These are phyloP conservation scores for Pichia sp. DNA, from an alignment of 1,139 yeast genomes.

Conservation along the genomic window DNA sequence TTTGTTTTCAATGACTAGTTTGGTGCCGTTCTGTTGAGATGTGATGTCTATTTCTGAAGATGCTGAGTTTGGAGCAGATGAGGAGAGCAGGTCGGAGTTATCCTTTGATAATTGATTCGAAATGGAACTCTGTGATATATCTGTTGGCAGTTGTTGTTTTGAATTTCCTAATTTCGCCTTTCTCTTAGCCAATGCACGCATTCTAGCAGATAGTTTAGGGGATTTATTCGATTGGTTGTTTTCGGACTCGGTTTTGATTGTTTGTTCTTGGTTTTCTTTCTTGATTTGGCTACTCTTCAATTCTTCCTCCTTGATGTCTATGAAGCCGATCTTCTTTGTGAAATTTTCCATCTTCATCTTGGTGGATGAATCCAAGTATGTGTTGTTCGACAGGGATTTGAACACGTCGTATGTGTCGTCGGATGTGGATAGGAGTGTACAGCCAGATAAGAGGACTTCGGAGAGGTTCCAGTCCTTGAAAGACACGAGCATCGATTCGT, in stretches of 20 bases:
- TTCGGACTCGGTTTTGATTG: slow-evolving; percentile 3
- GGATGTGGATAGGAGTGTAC: slow-evolving; percentile 68
- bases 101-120: slow-evolving; percentile 51
- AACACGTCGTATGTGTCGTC: slow-evolving; percentile 42
- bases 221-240: slow-evolving; percentile 12
- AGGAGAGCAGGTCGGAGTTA: slow-evolving; percentile 11
- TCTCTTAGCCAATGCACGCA: slow-evolving; percentile 92
- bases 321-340: slow-evolving; percentile 30
- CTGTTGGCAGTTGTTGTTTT: slow-evolving; percentile 53
- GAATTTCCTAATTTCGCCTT: slow-evolving; percentile 77
- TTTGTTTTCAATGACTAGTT: slow-evolving; percentile 80
- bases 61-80: too few species aligned
- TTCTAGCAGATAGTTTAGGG: slow-evolving; percentile 60
- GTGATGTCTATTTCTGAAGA: slow-evolving; percentile 54
- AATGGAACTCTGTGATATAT: slow-evolving; percentile 75
- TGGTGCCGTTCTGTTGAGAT: slow-evolving; percentile 76
- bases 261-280: slow-evolving; percentile 3
- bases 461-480: slow-evolving; percentile 64
- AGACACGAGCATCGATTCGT: slow-evolving; percentile 51
- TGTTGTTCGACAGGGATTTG: slow-evolving; percentile 3
- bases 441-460: slow-evolving; percentile 67
- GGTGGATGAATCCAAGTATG: slow-evolving; percentile 31
- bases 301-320: slow-evolving; percentile 12
- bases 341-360: slow-evolving; percentile 35
- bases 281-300: neutral